Conservation (phyloP, 768 basidiomycete genomes). For the Termitomyces sp. region DNA sequence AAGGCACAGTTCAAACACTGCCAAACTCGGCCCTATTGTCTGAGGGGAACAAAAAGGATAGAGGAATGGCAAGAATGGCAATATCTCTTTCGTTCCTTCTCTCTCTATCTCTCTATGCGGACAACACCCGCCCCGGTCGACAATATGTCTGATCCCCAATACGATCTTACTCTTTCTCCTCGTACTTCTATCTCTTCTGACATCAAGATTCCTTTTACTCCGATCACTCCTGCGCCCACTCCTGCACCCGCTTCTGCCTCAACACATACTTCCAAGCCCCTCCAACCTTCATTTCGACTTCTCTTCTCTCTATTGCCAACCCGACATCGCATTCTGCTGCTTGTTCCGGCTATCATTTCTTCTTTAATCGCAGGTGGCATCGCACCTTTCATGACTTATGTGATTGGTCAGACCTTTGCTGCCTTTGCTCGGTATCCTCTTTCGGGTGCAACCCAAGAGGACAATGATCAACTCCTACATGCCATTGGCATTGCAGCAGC, state of each 20-base stretch:
- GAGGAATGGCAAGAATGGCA: background rate
- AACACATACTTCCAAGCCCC: background rate
- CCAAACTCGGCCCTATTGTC: conserved; percentile 6
- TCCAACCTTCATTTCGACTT: conserved; percentile 21
- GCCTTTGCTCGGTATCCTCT: conserved; percentile 57
- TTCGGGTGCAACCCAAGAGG: conserved; percentile 24
- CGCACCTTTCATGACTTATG: conserved; percentile 82
- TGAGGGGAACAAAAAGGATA: conserved; percentile 3
- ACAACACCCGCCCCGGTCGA: conserved; percentile 14
- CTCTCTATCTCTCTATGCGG: conserved; percentile 14
- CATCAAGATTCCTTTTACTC: conserved; percentile 6
- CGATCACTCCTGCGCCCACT: background rate
- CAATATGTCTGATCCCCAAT: conserved; percentile 5
- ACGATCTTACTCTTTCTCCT: conserved; percentile 13
- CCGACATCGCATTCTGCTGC: conserved; percentile 48
- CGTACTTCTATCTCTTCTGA: conserved; percentile 14
- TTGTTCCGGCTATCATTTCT: conserved; percentile 59
- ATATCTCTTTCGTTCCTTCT: conserved; percentile 1
- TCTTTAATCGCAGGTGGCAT: conserved; percentile 66
- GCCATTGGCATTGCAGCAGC: conserved; percentile 57
- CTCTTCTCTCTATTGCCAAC: conserved; percentile 64
- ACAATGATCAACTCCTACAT: conserved; percentile 47
- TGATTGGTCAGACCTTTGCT: conserved; percentile 74
- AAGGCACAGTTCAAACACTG: background rate
- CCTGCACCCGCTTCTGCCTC: background rate